Percentiles rank a stretch among this genome's conserved stretches.
These are phyloP conservation scores for Lasiodiplodia sp. DNA, from an alignment of 2,329 filamentous ascomycete species.

Conservation along the genomic window DNA sequence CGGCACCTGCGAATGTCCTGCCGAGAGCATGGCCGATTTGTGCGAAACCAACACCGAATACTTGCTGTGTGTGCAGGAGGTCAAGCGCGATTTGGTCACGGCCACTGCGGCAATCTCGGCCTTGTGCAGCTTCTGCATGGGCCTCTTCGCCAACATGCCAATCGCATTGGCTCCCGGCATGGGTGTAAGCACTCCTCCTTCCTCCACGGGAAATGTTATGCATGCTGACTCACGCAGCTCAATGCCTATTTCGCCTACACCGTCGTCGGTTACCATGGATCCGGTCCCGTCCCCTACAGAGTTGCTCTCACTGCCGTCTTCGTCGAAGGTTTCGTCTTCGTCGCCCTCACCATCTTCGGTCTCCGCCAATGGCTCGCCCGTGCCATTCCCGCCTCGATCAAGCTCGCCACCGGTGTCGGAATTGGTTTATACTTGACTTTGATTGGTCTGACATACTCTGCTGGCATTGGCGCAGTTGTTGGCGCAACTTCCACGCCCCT, in stretches of 20 bases:
- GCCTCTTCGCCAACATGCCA: conserved; percentile 81
- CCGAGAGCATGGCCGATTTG: conserved; percentile 55
- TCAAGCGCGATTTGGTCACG: conserved; percentile 82
- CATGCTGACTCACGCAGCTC: conserved; percentile 47
- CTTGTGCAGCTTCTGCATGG: conserved; percentile 83
- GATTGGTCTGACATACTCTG: conserved; percentile 78
- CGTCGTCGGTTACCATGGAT: conserved; percentile 79
- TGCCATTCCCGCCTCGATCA: conserved; percentile 83
- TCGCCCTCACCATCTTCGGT: conserved; percentile 75
- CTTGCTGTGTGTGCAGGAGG: conserved; percentile 64
- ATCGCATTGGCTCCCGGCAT: conserved; percentile 77
- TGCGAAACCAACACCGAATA: conserved; percentile 67
- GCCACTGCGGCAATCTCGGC: conserved; percentile 85
- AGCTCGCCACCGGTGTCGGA: conserved; percentile 83
- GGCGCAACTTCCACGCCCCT: conserved; percentile 73
- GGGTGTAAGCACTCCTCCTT: conserved; percentile 54
- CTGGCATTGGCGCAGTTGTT: conserved; percentile 81
- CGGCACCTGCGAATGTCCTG: conserved; percentile 77
- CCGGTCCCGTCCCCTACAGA: conserved; percentile 74
- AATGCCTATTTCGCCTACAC: conserved; percentile 89
- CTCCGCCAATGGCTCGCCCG: conserved; percentile 80
- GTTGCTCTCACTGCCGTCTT: conserved; percentile 87
- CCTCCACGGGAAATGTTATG: conserved; percentile 5
- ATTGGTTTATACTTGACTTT: conserved; percentile 84
- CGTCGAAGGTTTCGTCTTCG: conserved; percentile 86